phyloP scores from a whole-genome alignment of 257 asterid genomes.

The Nicotiana tabacum region DNA sequence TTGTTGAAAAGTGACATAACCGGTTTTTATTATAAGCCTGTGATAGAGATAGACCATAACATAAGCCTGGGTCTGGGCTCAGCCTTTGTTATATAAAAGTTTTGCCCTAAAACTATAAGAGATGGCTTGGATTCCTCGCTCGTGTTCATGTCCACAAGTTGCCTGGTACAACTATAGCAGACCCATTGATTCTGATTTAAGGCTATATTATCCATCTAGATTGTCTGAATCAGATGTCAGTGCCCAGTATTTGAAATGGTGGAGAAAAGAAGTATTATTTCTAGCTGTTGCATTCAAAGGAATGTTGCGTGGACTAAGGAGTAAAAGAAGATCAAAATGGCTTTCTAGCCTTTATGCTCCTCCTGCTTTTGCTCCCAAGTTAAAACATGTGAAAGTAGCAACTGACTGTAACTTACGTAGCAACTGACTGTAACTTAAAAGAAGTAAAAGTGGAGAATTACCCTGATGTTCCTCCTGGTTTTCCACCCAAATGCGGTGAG shows the following conservation, averaged over 20 bases:
- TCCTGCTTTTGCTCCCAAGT: neutral
- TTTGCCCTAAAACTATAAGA: neutral
- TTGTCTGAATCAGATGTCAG: constrained; percentile 26
- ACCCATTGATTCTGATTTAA: neutral
- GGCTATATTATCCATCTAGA: constrained; percentile 23
- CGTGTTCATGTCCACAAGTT: neutral
- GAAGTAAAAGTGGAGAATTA: neutral
- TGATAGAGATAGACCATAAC: neutral
- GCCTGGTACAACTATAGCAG: constrained; percentile 16
- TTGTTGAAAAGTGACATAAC: neutral
- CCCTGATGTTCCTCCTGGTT: constrained; percentile 20
- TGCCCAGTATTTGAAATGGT: constrained; percentile 28
- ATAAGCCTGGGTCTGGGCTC: neutral
- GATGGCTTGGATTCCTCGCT: neutral
- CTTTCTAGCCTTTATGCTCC: neutral
- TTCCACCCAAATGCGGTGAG: neutral
- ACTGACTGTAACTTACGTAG: neutral
- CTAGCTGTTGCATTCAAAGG: constrained; percentile 12
- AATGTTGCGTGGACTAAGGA: constrained; percentile 10
- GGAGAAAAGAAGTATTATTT: constrained; percentile 22
- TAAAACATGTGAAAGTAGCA: neutral
- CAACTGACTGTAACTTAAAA: neutral
- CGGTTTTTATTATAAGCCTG: neutral
- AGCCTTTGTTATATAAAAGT: neutral
- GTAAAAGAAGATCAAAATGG: neutral